These are phyloP conservation scores for Syncephalastrum sp. DNA, from an alignment of 371 early-diverging fungal genomes.

Conservation along the genomic window DNA sequence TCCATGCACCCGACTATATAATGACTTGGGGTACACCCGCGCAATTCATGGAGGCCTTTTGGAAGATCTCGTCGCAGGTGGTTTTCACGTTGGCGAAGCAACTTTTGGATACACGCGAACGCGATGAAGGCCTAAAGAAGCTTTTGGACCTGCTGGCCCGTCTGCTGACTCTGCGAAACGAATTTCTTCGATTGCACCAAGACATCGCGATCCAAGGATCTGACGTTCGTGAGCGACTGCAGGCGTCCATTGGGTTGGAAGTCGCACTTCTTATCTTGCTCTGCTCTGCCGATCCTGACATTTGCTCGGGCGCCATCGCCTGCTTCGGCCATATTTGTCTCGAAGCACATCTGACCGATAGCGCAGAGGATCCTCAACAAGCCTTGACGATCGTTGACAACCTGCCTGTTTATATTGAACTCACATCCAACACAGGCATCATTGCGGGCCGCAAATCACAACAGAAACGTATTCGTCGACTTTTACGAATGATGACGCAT, in stretches of 20 bases:
- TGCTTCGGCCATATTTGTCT: slow-evolving; percentile 66
- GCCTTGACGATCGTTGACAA: slow-evolving; percentile 72
- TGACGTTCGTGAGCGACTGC: slow-evolving; percentile 64
- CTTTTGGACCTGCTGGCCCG: slow-evolving; percentile 64
- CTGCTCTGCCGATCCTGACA: slow-evolving; percentile 75
- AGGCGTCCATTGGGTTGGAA: slow-evolving; percentile 75
- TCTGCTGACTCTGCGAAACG: slow-evolving; percentile 63
- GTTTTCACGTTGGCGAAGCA: slow-evolving; percentile 54
- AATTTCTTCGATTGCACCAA: slow-evolving; percentile 60
- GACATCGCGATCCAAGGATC: slow-evolving; percentile 46
- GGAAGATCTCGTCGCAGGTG: slow-evolving; percentile 66
- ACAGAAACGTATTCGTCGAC: slow-evolving; percentile 76
- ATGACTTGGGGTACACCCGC: slow-evolving; percentile 61
- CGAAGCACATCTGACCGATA: slow-evolving; percentile 63
- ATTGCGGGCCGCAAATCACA: slow-evolving; percentile 74
- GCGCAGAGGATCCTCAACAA: slow-evolving; percentile 51
- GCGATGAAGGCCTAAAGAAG: slow-evolving; percentile 54
- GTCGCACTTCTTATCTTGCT: slow-evolving; percentile 74
- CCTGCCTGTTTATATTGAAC: slow-evolving; percentile 68
- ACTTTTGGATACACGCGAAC: slow-evolving; percentile 51
- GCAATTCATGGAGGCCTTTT: slow-evolving; percentile 63
- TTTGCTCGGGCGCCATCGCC: slow-evolving; percentile 60
- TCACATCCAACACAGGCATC: slow-evolving; percentile 58
- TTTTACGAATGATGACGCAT: slow-evolving; percentile 66
- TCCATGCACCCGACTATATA: slow-evolving; percentile 62